These are phyloP conservation scores for Tilletiaria anomala DNA, from an alignment of 1,284 basidiomycete species.

Conservation along the genomic window DNA sequence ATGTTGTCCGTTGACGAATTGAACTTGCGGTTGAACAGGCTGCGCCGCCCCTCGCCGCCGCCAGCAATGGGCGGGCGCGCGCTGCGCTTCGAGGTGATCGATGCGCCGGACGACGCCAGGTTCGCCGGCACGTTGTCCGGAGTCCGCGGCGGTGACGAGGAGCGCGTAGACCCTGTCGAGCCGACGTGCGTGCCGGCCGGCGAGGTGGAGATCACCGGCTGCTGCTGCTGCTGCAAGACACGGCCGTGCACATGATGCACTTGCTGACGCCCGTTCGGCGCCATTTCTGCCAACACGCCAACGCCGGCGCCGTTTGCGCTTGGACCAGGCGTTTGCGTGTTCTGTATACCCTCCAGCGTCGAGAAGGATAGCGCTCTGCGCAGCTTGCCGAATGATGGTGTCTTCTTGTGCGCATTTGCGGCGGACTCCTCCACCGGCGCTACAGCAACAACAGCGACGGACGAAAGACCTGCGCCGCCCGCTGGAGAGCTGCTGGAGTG, in stretches of 20 bases:
- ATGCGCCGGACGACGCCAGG: conserved; percentile 22
- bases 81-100: conserved; percentile 26
- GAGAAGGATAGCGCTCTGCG: conserved; percentile 29
- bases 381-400: conserved; percentile 24
- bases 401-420: conserved; percentile 13
- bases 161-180: conserved; percentile 27
- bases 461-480: too few species aligned
- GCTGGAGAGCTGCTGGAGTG: neutral
- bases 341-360: conserved; percentile 23
- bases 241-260: too few species aligned
- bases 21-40: conserved; percentile 70
- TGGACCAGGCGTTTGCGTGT: neutral
- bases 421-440: too few species aligned
- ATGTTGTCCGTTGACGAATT: conserved; percentile 96
- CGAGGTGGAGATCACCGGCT: conserved; percentile 14
- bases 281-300: too few species aligned
- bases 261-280: too few species aligned
- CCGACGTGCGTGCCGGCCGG: conserved; percentile 15
- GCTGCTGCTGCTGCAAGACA: neutral
- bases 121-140: conserved; percentile 14
- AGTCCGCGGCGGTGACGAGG: conserved; percentile 25
- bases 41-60: conserved; percentile 40
- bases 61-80: conserved; percentile 21
- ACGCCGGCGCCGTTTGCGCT: too few species aligned
- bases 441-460: too few species aligned